Evolutionary conservation across 345 rosid species (phyloP).

Genomic region (Mangifera indica): DNA sequence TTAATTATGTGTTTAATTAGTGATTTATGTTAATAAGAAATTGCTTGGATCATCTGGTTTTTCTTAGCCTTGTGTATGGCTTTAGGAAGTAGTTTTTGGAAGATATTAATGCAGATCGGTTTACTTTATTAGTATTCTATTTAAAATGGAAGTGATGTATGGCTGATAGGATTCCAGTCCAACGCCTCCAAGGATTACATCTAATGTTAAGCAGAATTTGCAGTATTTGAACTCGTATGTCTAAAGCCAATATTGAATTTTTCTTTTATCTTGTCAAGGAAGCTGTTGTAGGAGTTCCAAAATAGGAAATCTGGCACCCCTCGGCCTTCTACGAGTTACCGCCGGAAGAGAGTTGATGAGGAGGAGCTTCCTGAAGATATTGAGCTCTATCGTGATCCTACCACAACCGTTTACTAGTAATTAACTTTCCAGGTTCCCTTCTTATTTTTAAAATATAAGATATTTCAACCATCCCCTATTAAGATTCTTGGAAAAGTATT

Average conservation of each 20-base stretch:
- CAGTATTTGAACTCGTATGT: constrained; percentile 44
- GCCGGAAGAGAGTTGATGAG: constrained; percentile 70
- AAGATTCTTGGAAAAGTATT: constrained; percentile 14
- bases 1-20: neutral
- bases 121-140: neutral
- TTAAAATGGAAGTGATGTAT: neutral
- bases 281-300: constrained; percentile 53
- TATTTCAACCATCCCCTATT: constrained; percentile 10
- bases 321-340: constrained; percentile 86
- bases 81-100: neutral
- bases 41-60: neutral
- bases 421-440: constrained; percentile 27
- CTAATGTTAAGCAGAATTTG: constrained; percentile 89
- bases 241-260: neutral
- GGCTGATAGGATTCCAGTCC: constrained; percentile 55
- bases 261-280: constrained; percentile 12
- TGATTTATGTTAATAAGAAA: neutral
- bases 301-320: constrained; percentile 54
- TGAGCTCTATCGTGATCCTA: constrained; percentile 70
- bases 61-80: neutral
- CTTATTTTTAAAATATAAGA: neutral
- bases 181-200: constrained; percentile 77
- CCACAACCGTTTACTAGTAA: constrained; percentile 78
- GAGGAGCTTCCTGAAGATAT: constrained; percentile 65
- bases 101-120: neutral